These are phyloP conservation scores for Fonsecaea erecta DNA, from an alignment of 2,329 filamentous ascomycete genomes.

Conservation along the genomic window DNA sequence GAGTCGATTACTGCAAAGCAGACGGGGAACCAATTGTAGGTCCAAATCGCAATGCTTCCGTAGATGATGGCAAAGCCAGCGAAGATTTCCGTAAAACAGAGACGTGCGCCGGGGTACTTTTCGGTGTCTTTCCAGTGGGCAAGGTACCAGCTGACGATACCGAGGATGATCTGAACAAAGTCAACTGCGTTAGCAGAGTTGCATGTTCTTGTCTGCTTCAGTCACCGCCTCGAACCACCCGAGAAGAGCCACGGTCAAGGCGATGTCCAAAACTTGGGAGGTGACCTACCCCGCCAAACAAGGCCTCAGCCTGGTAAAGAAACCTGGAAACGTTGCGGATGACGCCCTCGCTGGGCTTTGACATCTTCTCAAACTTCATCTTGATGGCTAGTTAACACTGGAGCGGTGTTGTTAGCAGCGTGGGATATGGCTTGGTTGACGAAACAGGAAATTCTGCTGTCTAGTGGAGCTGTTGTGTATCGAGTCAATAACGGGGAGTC, in stretches of 20 bases:
- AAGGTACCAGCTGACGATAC: conserved; percentile 22
- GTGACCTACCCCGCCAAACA: neutral
- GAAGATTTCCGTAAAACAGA: conserved; percentile 22
- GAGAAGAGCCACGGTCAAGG: neutral
- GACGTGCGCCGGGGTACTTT: conserved; percentile 21
- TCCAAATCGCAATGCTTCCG: conserved; percentile 1
- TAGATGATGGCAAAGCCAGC: conserved; percentile 13
- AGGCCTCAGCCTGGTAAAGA: neutral
- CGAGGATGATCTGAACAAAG: conserved; percentile 12
- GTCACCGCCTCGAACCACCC: neutral
- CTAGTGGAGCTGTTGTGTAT: neutral
- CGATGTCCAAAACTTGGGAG: neutral
- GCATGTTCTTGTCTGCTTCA: neutral
- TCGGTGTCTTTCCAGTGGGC: conserved; percentile 19
- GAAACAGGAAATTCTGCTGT: neutral
- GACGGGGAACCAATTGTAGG: conserved; percentile 9
- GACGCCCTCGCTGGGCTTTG: neutral
- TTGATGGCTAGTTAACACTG: neutral
- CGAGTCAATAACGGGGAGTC: neutral
- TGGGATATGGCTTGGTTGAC: neutral
- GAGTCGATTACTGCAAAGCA: conserved; percentile 19
- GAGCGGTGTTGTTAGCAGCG: neutral
- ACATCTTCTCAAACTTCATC: neutral
- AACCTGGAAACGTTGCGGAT: neutral
- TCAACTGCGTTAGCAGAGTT: neutral